Conservation (phyloP, 345 rosid species). For the Pugionium dolabratum region DNA sequence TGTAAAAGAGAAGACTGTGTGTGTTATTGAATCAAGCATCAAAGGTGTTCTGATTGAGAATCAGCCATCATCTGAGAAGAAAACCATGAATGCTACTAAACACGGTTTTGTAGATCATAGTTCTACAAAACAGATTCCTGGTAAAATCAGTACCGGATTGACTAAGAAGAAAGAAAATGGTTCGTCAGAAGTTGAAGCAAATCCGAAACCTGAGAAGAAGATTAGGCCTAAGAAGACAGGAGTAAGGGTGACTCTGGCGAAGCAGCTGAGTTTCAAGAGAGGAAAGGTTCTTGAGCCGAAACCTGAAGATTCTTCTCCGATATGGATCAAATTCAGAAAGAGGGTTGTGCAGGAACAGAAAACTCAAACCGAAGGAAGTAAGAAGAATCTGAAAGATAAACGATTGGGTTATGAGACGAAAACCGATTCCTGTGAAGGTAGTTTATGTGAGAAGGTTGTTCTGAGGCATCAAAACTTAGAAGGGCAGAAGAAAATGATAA, state of each 20-base stretch:
- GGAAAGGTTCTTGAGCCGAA: conserved; percentile 57
- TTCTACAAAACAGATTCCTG: conserved; percentile 20
- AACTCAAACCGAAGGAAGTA: conserved; percentile 35
- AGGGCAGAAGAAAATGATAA: conserved; percentile 46
- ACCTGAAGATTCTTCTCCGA: conserved; percentile 46
- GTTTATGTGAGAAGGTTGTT: conserved; percentile 43
- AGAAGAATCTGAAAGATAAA: conserved; percentile 32
- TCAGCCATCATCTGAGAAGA: conserved; percentile 28
- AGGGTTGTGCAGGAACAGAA: conserved; percentile 43
- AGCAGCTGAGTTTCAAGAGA: conserved; percentile 50
- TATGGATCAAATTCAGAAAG: conserved; percentile 57
- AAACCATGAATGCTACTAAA: conserved; percentile 33
- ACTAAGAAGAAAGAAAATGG: conserved; percentile 28
- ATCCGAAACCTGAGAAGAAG: conserved; percentile 25
- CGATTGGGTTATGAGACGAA: conserved; percentile 25
- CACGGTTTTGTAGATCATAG: conserved; percentile 15
- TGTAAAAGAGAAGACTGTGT: conserved; percentile 51
- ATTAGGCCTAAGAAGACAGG: conserved; percentile 40
- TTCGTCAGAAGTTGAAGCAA: conserved; percentile 15
- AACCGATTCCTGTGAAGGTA: conserved; percentile 17
- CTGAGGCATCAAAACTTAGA: conserved; percentile 54
- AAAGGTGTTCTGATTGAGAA: conserved; percentile 15
- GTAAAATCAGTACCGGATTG: conserved; percentile 25
- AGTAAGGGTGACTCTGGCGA: conserved; percentile 29
- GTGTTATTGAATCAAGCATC: conserved; percentile 46